Evolutionary conservation across 306 rosid species (phyloP).

Genomic region (Luffa acutangula): DNA sequence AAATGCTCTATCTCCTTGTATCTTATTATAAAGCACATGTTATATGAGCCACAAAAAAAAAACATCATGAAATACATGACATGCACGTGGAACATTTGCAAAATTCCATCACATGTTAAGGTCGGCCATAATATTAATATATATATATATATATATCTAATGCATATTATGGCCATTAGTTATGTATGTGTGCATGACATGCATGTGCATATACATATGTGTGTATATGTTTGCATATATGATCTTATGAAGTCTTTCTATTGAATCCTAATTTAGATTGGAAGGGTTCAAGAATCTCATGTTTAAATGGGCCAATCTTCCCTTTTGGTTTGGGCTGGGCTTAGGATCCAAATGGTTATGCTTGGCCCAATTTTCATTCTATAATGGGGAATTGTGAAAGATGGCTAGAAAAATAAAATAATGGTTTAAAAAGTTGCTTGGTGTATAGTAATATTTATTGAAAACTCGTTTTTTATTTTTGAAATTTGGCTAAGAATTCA

Average conservation of each 20-base stretch:
- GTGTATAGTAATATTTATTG: no score
- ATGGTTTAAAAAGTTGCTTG: no score
- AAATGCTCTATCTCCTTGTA: not conserved
- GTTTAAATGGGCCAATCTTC: not conserved
- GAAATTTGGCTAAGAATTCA: no score
- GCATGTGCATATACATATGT: not conserved
- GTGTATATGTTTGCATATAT: not conserved
- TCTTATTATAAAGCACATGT: not conserved
- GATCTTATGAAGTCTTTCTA: not conserved
- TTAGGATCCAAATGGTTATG: not conserved
- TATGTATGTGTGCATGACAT: not conserved
- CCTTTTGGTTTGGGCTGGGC: not conserved
- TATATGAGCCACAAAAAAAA: not conserved
- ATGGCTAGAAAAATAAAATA: no score
- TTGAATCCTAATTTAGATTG: not conserved
- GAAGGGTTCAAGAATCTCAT: not conserved
- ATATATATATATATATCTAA: no score
- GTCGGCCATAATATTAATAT: not conserved
- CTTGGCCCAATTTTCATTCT: not conserved
- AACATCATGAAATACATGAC: not conserved
- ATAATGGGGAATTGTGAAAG: not conserved
- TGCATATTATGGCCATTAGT: not conserved
- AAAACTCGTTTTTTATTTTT: no score
- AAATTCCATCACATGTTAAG: not conserved
- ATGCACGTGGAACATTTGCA: slow-evolving; percentile 8